These are phyloP conservation scores for Cicer judaicum DNA, from an alignment of 306 rosid species.

Conservation along the genomic window DNA sequence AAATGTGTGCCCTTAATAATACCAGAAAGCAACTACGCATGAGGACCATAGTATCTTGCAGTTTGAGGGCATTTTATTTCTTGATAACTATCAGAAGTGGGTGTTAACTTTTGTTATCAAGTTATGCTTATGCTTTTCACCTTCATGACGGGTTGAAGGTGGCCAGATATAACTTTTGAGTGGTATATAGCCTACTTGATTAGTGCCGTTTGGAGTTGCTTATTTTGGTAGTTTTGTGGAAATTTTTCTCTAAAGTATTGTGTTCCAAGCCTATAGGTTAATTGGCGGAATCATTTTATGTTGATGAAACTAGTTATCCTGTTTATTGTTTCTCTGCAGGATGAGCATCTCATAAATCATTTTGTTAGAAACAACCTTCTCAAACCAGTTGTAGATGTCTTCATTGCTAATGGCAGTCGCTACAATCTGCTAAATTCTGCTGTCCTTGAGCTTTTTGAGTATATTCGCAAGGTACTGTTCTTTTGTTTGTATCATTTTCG, in stretches of 20 bases:
- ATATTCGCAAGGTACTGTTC: slow-evolving; percentile 70
- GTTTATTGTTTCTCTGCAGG: slow-evolving; percentile 61
- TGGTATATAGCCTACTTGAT: slow-evolving; percentile 5
- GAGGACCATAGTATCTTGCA: slow-evolving; percentile 20
- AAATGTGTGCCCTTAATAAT: slow-evolving; percentile 11
- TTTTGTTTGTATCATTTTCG: slow-evolving; percentile 34
- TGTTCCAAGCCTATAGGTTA: slow-evolving; percentile 33
- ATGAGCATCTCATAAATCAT: slow-evolving; percentile 80
- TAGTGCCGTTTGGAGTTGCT: slow-evolving; percentile 25
- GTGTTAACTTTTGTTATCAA: background rate
- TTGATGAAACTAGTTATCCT: background rate
- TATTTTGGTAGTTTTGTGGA: slow-evolving; percentile 30
- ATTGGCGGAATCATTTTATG: slow-evolving; percentile 1
- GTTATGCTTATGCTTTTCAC: background rate
- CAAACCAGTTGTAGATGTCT: slow-evolving; percentile 86
- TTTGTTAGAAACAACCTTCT: slow-evolving; percentile 79
- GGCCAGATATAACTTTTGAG: slow-evolving; percentile 12
- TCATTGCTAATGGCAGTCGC: slow-evolving; percentile 86
- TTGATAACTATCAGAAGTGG: slow-evolving; percentile 2
- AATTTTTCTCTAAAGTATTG: slow-evolving; percentile 7
- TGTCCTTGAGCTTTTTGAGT: slow-evolving; percentile 88
- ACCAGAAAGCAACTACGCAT: slow-evolving; percentile 12
- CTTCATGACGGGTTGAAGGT: slow-evolving; percentile 17
- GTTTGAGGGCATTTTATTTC: slow-evolving; percentile 1
- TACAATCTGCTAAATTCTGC: slow-evolving; percentile 95